Evolutionary conservation across 768 basidiomycete species (phyloP).

Genomic region (Kondoa malvinella): DNA sequence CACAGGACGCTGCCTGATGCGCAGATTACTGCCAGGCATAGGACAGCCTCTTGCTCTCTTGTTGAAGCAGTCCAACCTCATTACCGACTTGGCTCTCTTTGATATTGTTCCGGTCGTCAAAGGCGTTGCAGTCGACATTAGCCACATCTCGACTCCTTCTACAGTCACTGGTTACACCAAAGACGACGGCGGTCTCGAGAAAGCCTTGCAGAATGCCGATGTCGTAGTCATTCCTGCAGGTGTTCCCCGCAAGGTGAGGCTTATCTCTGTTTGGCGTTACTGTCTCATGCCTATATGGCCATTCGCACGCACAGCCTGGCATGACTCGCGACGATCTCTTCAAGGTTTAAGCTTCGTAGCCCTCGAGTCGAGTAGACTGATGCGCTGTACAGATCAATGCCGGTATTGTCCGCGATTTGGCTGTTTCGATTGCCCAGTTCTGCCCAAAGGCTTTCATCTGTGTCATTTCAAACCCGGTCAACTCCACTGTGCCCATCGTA

Average conservation of each 20-base stretch:
- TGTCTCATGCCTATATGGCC: slow-evolving; percentile 19
- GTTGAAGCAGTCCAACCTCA: slow-evolving; percentile 63
- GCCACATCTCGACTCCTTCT: slow-evolving; percentile 72
- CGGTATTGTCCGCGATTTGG: slow-evolving; percentile 84
- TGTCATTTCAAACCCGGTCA: slow-evolving; percentile 98
- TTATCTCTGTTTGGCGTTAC: slow-evolving; percentile 8
- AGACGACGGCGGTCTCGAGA: slow-evolving; percentile 63
- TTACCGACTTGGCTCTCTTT: slow-evolving; percentile 69
- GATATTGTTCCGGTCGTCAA: slow-evolving; percentile 78
- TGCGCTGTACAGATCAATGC: slow-evolving; percentile 93
- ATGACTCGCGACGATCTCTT: slow-evolving; percentile 65
- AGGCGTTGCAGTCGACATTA: slow-evolving; percentile 86
- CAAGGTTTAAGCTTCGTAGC: slow-evolving; percentile 44
- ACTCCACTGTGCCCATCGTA: slow-evolving; percentile 95
- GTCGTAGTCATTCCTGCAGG: slow-evolving; percentile 91
- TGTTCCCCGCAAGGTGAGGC: slow-evolving; percentile 62
- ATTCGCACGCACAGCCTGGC: slow-evolving; percentile 32
- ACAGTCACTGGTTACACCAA: slow-evolving; percentile 62
- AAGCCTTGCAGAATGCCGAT: slow-evolving; percentile 66
- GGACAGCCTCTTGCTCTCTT: slow-evolving; percentile 89
- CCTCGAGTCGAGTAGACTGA: background rate
- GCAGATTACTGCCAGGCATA: background rate
- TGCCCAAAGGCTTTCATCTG: slow-evolving; percentile 82
- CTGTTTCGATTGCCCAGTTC: slow-evolving; percentile 63
- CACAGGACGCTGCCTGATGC: too few relatives aligned